Percentiles rank a stretch among this genome's conserved stretches.
Conservation (phyloP, 2,329 filamentous ascomycete genomes). For the Beauveria australis region DNA sequence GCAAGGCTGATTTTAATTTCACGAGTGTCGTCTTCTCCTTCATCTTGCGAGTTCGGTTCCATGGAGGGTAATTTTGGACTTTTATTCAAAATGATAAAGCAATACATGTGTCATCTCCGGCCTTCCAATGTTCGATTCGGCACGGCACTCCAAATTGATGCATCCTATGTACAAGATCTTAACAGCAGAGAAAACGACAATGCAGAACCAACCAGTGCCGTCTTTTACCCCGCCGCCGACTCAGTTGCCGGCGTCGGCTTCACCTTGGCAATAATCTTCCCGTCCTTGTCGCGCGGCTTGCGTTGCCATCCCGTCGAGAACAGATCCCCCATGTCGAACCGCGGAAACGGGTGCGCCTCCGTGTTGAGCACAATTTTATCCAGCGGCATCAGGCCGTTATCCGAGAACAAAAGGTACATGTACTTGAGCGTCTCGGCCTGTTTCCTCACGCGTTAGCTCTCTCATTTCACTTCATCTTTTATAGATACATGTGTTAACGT, state of each 20-base stretch:
- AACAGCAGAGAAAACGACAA: neutral
- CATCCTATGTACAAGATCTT: neutral
- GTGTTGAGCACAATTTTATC: slow-evolving; percentile 91
- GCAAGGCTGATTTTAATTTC: too few relatives aligned
- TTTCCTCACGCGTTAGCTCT: slow-evolving; percentile 13
- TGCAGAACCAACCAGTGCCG: neutral
- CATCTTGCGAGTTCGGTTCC: too few relatives aligned
- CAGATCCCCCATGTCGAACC: slow-evolving; percentile 70
- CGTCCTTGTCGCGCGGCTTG: slow-evolving; percentile 48
- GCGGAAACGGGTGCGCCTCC: slow-evolving; percentile 83
- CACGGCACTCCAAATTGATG: too few relatives aligned
- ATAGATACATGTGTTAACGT: neutral
- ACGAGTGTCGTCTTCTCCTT: too few relatives aligned
- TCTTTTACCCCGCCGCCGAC: neutral
- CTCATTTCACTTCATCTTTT: neutral
- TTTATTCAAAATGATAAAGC: neutral
- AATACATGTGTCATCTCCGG: neutral
- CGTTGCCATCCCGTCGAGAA: slow-evolving; percentile 78
- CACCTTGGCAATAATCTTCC: slow-evolving; percentile 24
- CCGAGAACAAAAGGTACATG: slow-evolving; percentile 89
- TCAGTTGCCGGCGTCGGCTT: neutral
- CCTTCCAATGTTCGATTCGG: neutral
- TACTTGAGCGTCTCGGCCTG: slow-evolving; percentile 96
- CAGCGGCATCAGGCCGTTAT: slow-evolving; percentile 71
- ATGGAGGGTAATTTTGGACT: too few relatives aligned